Conservation (phyloP, 1,284 basidiomycete genomes). For the Cystobasidium slooffiae region DNA sequence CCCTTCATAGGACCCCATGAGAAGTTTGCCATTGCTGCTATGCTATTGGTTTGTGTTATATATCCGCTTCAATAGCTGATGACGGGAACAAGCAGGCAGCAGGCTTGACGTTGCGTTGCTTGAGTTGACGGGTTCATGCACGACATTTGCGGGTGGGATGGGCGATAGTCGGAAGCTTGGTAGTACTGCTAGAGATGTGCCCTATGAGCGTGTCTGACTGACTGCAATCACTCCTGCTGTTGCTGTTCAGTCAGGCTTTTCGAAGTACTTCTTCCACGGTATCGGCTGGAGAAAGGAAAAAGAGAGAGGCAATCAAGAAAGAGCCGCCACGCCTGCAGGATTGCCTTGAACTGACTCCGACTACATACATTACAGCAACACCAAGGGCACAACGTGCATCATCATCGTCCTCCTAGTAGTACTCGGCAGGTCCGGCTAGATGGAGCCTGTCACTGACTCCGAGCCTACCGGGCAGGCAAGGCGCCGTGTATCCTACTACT, state of each 20-base stretch:
- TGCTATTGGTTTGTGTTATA: not conserved
- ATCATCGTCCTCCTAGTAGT: no score
- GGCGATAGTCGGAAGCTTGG: not conserved
- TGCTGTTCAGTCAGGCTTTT: not conserved
- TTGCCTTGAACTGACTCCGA: no score
- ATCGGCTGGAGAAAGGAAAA: slow-evolving; percentile 5
- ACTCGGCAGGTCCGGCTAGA: not conserved
- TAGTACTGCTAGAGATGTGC: not conserved
- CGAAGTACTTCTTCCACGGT: not conserved
- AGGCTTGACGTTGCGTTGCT: slow-evolving; percentile 1
- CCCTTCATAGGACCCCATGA: slow-evolving; percentile 41
- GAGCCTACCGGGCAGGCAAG: slow-evolving; percentile 31
- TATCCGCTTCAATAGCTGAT: slow-evolving; percentile 4
- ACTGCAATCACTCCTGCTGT: not conserved
- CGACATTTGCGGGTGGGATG: slow-evolving; percentile 9
- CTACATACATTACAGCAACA: no score
- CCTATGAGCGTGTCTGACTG: not conserved
- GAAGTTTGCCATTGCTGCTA: slow-evolving; percentile 23
- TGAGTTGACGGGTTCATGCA: slow-evolving; percentile 7
- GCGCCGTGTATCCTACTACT: slow-evolving; percentile 43
- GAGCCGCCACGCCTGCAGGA: not conserved
- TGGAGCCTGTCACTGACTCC: slow-evolving; percentile 32
- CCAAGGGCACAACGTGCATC: no score
- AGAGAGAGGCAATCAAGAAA: not conserved
- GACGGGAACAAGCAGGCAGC: slow-evolving; percentile 25